phyloP scores from a whole-genome alignment of 1,139 yeast genomes.

The Pichia sp. region DNA sequence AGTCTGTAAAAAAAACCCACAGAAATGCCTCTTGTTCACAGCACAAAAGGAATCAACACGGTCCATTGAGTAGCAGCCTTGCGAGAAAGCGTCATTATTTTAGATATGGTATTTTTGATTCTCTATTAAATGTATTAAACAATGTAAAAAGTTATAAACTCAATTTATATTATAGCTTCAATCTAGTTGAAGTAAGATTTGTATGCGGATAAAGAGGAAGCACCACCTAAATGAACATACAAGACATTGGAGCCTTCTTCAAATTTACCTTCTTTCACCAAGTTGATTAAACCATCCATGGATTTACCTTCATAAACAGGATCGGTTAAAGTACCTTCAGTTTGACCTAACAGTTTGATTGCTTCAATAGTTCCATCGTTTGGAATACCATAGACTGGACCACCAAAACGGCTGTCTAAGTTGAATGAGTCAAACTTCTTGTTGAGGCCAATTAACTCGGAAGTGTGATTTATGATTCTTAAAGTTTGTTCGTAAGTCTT shows the following conservation, averaged over 20 bases:
- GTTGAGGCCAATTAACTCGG: constrained; percentile 23
- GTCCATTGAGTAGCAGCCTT: background rate
- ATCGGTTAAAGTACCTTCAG: constrained; percentile 27
- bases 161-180: background rate
- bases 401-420: constrained; percentile 25
- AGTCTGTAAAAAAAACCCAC: background rate
- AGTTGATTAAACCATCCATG: constrained; percentile 24
- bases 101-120: no score
- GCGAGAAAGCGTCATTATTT: background rate
- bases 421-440: constrained; percentile 20
- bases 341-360: constrained; percentile 23
- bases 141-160: background rate
- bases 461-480: constrained; percentile 25
- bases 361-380: constrained; percentile 28
- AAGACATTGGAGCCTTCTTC: constrained; percentile 23
- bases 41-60: background rate
- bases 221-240: constrained; percentile 26
- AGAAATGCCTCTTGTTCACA: background rate
- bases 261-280: constrained; percentile 22
- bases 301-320: constrained; percentile 28
- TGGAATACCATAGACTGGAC: constrained; percentile 26
- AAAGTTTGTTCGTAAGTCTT: constrained; percentile 25
- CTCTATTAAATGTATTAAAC: background rate
- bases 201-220: constrained; percentile 25
- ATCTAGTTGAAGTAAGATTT: constrained; percentile 15